Conservation (phyloP, 75 land plant species). For the Picea sitchensis region DNA sequence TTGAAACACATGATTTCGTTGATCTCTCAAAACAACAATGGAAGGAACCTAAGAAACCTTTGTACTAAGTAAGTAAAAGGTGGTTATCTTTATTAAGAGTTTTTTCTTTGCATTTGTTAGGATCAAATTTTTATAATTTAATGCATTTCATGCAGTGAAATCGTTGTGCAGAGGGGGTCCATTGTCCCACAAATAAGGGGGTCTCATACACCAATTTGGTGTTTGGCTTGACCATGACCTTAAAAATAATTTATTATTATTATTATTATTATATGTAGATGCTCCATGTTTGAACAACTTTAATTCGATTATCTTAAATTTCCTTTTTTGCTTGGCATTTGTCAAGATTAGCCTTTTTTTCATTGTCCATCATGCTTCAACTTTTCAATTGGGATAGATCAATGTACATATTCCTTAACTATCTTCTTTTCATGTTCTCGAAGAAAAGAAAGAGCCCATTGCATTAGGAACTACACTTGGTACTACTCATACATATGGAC, state of each 20-base stretch:
- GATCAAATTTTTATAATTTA: not conserved
- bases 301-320: not conserved
- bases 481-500: conserved; percentile 83
- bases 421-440: conserved; percentile 21
- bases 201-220: too few relatives aligned
- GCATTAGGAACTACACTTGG: conserved; percentile 84
- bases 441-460: conserved; percentile 92
- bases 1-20: conserved; percentile 98
- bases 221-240: too few relatives aligned
- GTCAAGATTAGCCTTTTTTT: not conserved
- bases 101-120: not conserved
- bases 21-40: conserved; percentile 93
- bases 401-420: not conserved
- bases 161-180: too few relatives aligned
- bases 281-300: not conserved
- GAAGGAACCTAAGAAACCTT: conserved; percentile 90
- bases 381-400: not conserved
- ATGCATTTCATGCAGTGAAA: not conserved
- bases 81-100: not conserved
- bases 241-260: not conserved
- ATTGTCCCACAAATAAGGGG: too few relatives aligned
- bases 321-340: too few relatives aligned
- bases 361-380: not conserved
- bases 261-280: not conserved
- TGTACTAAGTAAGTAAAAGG: conserved; percentile 68